Evolutionary conservation across 1,139 yeast genomes (phyloP), one percentile per base, ranked within the genome.

Genomic region (Pichia sp.): DNA sequence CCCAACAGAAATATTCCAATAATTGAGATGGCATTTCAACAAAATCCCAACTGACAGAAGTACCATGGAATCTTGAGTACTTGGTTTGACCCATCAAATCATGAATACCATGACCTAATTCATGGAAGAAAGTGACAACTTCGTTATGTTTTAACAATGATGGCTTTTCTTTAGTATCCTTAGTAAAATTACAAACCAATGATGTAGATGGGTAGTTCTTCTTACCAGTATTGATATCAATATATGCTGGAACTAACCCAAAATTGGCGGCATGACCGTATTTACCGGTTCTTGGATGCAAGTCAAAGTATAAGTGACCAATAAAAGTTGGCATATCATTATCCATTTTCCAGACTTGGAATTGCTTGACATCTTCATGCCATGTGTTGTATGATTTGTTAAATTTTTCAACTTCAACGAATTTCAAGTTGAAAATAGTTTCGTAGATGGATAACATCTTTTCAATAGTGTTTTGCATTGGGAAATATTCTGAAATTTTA

Each of bases 1-100:
- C 77, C 96, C 96, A 88, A 33, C 91, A 83, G 90, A 95, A 88
- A 67, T 81, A 85, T 65, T 88, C 96, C 56, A 88, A 72, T 85
- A 88, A 80, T 68, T 88, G 96, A 2, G 95, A 86, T 22, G 96
- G 96, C 38, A 93, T 88, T 66, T 88, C 96, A 42, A 87, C 95
- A 67, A 87, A 88, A 68, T 88, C 96, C 74, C 93, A 75, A 40
- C 85, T 82, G 22, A 85, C 91, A 38, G 77, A 71, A 24, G 90
- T 83, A 19, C 95, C 95, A 59, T 83, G 85, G 67, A 86, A 86
- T 52, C 83, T 72, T 2, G 85, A 73, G 57, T 77, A 81, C 50
- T 70, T 72, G 40, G 91, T 83, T 51, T 75, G 72, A 9, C 91
- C 85, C 50, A 87, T 75, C 38, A 87, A 70, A 54, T 81, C 86